A percentile compares a stretch with the other conserved stretches of the same genome.
Evolutionary conservation across 2,329 filamentous ascomycete genomes (phyloP).

Genomic region (Onygenales sp.): DNA sequence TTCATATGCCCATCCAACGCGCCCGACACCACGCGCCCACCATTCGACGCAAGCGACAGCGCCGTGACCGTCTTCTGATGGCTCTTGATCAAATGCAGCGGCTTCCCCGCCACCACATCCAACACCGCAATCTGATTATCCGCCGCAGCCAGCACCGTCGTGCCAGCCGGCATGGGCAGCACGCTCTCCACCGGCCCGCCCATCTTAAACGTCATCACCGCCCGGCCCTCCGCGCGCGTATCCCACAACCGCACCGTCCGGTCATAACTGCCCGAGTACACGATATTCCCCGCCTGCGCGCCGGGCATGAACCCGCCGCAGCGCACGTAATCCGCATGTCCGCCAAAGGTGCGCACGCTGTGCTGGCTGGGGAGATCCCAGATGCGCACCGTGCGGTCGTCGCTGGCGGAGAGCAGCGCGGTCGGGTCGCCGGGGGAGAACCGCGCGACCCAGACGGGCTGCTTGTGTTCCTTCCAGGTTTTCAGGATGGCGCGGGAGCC

Average conservation of each 20-base stretch:
- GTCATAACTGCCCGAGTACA: conserved; percentile 91
- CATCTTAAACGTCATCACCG: conserved; percentile 92
- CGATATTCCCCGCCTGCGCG: conserved; percentile 52
- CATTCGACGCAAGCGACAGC: conserved; percentile 70
- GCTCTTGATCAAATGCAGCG: conserved; percentile 76
- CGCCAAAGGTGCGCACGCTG: conserved; percentile 67
- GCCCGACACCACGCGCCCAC: conserved; percentile 72
- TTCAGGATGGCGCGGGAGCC: conserved; percentile 82
- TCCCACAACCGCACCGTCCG: conserved; percentile 92
- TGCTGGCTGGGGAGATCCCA: conserved; percentile 85
- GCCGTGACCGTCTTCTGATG: conserved; percentile 97
- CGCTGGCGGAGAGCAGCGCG: conserved; percentile 75
- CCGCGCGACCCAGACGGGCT: conserved; percentile 83
- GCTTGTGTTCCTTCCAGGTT: conserved; percentile 90
- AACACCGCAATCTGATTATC: conserved; percentile 84
- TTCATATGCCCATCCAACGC: conserved; percentile 94
- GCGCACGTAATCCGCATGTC: conserved; percentile 88
- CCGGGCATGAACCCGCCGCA: conserved; percentile 76
- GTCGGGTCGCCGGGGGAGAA: conserved; percentile 90
- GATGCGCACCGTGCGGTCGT: conserved; percentile 83
- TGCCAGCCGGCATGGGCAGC: conserved; percentile 77
- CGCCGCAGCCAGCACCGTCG: conserved; percentile 73
- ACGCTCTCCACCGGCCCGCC: conserved; percentile 79
- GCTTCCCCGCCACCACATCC: conserved; percentile 83
- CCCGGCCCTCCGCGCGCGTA: conserved; percentile 57